phyloP scores from a whole-genome alignment of 2,329 filamentous ascomycete genomes.

The Cladosporium phlei region DNA sequence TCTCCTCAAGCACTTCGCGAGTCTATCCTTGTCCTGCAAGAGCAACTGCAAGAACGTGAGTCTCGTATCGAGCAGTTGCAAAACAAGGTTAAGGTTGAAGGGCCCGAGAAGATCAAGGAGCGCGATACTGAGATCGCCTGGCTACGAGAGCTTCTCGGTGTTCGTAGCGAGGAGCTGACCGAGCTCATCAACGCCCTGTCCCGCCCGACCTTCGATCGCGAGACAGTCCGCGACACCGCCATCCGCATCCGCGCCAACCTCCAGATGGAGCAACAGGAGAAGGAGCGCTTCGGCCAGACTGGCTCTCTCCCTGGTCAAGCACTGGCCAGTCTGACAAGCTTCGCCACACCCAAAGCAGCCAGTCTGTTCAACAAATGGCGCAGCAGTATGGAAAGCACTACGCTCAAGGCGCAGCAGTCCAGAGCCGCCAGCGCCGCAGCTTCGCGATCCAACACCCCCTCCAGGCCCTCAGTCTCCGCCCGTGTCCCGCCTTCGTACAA shows the following conservation, averaged over 20 bases:
- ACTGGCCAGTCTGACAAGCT: slow-evolving; percentile 69
- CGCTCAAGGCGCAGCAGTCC: slow-evolving; percentile 37
- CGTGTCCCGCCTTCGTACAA: slow-evolving; percentile 54
- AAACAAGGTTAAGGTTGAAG: slow-evolving; percentile 70
- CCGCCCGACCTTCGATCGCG: slow-evolving; percentile 66
- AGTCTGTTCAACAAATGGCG: slow-evolving; percentile 94
- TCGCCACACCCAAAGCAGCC: slow-evolving; percentile 77
- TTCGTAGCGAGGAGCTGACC: slow-evolving; percentile 83
- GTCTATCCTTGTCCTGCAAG: slow-evolving; percentile 92
- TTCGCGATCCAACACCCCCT: slow-evolving; percentile 43
- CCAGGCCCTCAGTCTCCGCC: slow-evolving; percentile 27
- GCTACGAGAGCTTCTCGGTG: slow-evolving; percentile 87
- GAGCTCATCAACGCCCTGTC: slow-evolving; percentile 82
- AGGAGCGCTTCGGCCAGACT: slow-evolving; percentile 64
- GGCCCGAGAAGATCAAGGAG: slow-evolving; percentile 77
- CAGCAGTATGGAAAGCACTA: slow-evolving; percentile 51
- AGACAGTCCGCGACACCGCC: slow-evolving; percentile 79
- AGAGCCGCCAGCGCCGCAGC: slow-evolving; percentile 17
- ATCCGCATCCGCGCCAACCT: slow-evolving; percentile 91
- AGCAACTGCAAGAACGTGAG: slow-evolving; percentile 93
- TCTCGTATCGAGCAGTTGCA: slow-evolving; percentile 83
- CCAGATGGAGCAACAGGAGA: slow-evolving; percentile 96
- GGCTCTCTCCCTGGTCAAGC: slow-evolving; percentile 47
- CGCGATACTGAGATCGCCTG: slow-evolving; percentile 91
- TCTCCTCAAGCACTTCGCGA: slow-evolving; percentile 92